Conservation (phyloP, 805 yeast genomes). For the Cephaloascus fragrans region DNA sequence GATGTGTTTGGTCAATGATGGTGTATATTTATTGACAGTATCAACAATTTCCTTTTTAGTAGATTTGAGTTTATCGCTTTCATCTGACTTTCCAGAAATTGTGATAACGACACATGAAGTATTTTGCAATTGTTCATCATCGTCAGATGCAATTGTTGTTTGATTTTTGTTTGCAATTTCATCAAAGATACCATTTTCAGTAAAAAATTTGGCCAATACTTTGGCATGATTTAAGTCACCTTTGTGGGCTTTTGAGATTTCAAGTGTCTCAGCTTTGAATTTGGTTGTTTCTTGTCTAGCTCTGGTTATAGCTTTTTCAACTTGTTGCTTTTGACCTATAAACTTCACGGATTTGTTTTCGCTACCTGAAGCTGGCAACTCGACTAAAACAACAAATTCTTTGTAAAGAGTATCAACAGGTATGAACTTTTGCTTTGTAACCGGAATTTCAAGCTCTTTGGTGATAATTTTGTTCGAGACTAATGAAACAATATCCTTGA, state of each 20-base stretch:
- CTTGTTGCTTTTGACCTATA: conserved; percentile 47
- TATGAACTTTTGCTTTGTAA: conserved; percentile 59
- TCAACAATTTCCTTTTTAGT: conserved; percentile 69
- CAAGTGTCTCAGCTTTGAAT: conserved; percentile 57
- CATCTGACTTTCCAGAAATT: conserved; percentile 41
- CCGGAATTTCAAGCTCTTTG: conserved; percentile 57
- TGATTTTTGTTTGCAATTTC: conserved; percentile 26
- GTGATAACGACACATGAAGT: conserved; percentile 44
- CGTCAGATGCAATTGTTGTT: conserved; percentile 24
- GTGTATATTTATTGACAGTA: conserved; percentile 63
- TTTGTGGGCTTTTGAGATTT: conserved; percentile 84
- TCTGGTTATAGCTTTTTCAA: conserved; percentile 50
- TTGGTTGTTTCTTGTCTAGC: conserved; percentile 54
- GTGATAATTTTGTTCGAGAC: conserved; percentile 36
- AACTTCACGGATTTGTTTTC: conserved; percentile 45
- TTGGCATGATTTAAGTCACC: conserved; percentile 70
- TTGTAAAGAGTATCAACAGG: conserved; percentile 43
- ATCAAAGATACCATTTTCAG: conserved; percentile 36
- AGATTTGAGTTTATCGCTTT: conserved; percentile 38
- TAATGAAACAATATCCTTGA: conserved; percentile 34
- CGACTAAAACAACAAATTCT: conserved; percentile 47
- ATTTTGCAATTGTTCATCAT: conserved; percentile 26
- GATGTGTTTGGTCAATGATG: conserved; percentile 48
- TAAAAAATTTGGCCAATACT: conserved; percentile 59
- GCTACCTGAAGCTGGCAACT: conserved; percentile 36